These are phyloP conservation scores for Tolypocladium paradoxum DNA, from an alignment of 2,329 filamentous ascomycete genomes.

Conservation along the genomic window DNA sequence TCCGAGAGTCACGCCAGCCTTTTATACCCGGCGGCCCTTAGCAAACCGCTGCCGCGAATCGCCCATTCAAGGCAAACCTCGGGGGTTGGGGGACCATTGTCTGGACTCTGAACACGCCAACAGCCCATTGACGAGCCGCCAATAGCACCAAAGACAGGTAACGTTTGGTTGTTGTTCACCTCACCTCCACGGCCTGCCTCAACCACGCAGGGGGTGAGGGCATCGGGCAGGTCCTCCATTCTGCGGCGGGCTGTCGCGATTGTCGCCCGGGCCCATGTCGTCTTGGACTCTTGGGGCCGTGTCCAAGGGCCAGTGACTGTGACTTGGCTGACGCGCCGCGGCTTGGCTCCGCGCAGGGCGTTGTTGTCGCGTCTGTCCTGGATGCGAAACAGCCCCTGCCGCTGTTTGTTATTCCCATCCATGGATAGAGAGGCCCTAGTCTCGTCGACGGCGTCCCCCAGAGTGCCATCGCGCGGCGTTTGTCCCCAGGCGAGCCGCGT, in stretches of 20 bases:
- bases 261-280: not conserved
- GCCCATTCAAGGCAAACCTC: not conserved
- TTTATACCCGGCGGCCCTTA: not conserved
- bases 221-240: not conserved
- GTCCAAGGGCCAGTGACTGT: not conserved
- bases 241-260: not conserved
- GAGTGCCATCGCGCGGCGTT: not conserved
- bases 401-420: not conserved
- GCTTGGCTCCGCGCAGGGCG: not conserved
- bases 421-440: not conserved
- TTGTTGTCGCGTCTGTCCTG: not conserved
- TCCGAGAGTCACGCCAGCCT: not conserved
- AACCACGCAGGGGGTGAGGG: not conserved
- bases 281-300: no score
- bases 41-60: not conserved
- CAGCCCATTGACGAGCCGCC: not conserved
- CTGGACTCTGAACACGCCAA: not conserved
- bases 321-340: not conserved
- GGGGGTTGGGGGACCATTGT: not conserved
- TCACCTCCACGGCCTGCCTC: not conserved
- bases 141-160: not conserved
- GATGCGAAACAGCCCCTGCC: not conserved
- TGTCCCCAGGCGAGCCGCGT: not conserved
- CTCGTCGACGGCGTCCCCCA: not conserved
- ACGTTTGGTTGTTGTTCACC: not conserved